Evolutionary conservation across 2,329 filamentous ascomycete genomes (phyloP).

Genomic region (Arthrinium phaeospermum): DNA sequence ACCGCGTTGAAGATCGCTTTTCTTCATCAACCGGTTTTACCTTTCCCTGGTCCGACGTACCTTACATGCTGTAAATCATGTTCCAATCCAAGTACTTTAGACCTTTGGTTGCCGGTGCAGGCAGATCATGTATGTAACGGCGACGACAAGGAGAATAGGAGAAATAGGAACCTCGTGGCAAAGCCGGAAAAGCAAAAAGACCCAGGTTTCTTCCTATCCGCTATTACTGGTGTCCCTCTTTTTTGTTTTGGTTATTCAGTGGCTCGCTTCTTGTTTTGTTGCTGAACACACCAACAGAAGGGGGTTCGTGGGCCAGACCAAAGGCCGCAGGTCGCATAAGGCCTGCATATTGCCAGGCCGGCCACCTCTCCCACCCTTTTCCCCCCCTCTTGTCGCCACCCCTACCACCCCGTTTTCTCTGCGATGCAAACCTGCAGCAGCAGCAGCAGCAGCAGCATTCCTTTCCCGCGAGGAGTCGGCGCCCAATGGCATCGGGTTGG

Average conservation of each 20-base stretch:
- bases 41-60: background rate
- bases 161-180: background rate
- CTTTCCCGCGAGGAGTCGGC: background rate
- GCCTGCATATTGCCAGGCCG: background rate
- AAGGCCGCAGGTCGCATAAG: background rate
- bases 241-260: background rate
- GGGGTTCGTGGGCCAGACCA: background rate
- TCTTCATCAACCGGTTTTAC: conserved; percentile 1
- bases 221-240: background rate
- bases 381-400: background rate
- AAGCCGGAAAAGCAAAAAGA: background rate
- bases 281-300: background rate
- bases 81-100: background rate
- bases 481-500: background rate
- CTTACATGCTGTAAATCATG: background rate
- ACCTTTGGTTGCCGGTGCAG: background rate
- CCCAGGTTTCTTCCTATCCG: background rate
- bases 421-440: background rate
- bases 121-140: conserved; percentile 7
- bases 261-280: background rate
- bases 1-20: background rate
- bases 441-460: background rate
- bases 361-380: background rate
- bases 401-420: background rate
- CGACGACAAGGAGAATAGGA: background rate